phyloP scores from a whole-genome alignment of 345 rosid genomes.

The Rubroshorea leprosula region DNA sequence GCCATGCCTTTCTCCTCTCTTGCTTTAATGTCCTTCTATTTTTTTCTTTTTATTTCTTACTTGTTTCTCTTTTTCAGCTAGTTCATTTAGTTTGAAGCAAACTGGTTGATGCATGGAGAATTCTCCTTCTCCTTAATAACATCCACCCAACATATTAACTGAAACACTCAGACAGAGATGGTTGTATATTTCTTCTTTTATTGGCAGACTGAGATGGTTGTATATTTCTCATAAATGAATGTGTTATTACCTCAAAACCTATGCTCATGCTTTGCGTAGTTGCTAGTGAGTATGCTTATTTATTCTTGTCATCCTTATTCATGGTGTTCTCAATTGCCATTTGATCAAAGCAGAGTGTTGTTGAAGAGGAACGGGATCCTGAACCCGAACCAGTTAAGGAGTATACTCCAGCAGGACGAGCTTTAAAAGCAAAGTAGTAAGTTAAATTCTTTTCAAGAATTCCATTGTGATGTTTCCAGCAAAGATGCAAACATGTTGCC shows the following conservation, averaged over 20 bases:
- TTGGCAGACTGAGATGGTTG: too few relatives aligned
- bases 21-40: too few relatives aligned
- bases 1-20: too few relatives aligned
- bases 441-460: slow-evolving; percentile 24
- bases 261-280: not conserved
- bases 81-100: too few relatives aligned
- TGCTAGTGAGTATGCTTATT: not conserved
- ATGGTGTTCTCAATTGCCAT: slow-evolving; percentile 19
- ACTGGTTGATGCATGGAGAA: too few relatives aligned
- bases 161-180: not conserved
- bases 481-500: too few relatives aligned
- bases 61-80: too few relatives aligned
- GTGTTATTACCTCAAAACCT: not conserved
- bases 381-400: slow-evolving; percentile 87
- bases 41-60: too few relatives aligned
- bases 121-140: too few relatives aligned
- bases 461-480: slow-evolving; percentile 9
- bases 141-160: not conserved
- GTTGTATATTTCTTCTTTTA: too few relatives aligned
- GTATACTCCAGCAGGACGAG: slow-evolving; percentile 89
- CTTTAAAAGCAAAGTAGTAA: slow-evolving; percentile 89
- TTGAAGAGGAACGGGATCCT: slow-evolving; percentile 78
- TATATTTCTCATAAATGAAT: not conserved
- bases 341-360: slow-evolving; percentile 59
- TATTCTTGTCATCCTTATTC: slow-evolving; percentile 7